Evolutionary conservation across 1,139 yeast genomes (phyloP), one percentile per base, ranked within the genome.

Genomic region (Petasospora fabianii): DNA sequence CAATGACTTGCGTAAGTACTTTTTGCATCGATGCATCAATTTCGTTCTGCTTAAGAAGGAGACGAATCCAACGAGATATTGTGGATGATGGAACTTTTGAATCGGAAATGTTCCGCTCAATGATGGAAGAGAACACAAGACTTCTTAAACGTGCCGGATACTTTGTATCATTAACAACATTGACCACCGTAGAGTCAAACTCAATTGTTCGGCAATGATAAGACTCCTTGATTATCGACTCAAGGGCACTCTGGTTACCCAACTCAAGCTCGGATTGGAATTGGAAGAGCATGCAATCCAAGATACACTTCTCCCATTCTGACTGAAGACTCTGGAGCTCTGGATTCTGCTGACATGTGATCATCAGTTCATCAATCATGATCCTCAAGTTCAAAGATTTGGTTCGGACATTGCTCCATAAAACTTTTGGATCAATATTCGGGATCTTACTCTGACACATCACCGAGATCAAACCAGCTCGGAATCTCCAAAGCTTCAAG

Each of bases 31-130:
- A 38, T 15, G 27, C n/a, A 5, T 38, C 35, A 9, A 16, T 13
- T 2, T 18, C 11, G 5, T 39, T 35, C 8, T 30, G 44, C n/a
- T 44, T 44, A 19, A 50, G 36, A 4, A 50, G 24, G 12, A 51
- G 39, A 12, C 55, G 42, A 3, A 45, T 30, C 55, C 54, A 50
- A 18, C 51, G 37, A 5, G 55, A 50, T 3, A 50, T 15, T 3
- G 41, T 36, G 2, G 34, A 22, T 2, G 46, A 37, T 10, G 49
- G 43, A 3, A 42, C 27, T 1, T 18, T 6, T 1, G 26, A 11
- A 11, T 40, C 36, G 6, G 41, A 30, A 6, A 51, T 22, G 16
- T 51, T 38, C 13, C 48, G 38, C 20, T 43, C 42, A 11, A 51
- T 42, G 3, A 51, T 27, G 2, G 16, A 13, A 3, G 39, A 30